Percentiles rank a stretch among this genome's conserved stretches.
These are phyloP conservation scores for Fraxinus greggii DNA, from an alignment of 305 asterid genomes.

Conservation along the genomic window DNA sequence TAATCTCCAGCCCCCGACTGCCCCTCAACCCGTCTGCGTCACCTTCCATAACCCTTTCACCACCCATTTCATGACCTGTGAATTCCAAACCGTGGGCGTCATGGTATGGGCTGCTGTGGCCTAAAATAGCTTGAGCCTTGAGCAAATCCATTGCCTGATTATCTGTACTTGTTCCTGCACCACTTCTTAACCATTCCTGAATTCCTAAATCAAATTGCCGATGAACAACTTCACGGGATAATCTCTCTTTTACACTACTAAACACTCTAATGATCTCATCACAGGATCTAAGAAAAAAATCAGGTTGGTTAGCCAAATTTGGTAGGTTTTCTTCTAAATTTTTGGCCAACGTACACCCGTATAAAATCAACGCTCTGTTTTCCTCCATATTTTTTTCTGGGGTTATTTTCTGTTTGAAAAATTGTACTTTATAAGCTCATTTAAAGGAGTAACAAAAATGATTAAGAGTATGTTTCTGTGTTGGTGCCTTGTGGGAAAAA, in stretches of 20 bases:
- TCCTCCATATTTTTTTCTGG: constrained; percentile 47
- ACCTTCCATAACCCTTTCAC: constrained; percentile 15
- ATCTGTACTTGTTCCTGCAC: constrained; percentile 13
- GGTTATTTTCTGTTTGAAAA: neutral
- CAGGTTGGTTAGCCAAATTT: constrained; percentile 40
- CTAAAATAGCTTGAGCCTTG: constrained; percentile 20
- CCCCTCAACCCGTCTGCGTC: neutral
- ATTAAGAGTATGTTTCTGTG: constrained; percentile 31
- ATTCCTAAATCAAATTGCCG: constrained; percentile 22
- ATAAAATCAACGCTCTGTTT: constrained; percentile 26
- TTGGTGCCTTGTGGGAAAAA: constrained; percentile 38
- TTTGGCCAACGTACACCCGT: constrained; percentile 56
- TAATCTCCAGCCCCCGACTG: neutral
- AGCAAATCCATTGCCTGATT: constrained; percentile 34
- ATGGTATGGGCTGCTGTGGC: neutral
- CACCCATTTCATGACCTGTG: constrained; percentile 7
- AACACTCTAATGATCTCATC: constrained; percentile 57
- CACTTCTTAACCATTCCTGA: constrained; percentile 46
- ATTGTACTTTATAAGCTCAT: neutral
- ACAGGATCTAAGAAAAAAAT: constrained; percentile 31
- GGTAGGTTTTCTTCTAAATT: constrained; percentile 50
- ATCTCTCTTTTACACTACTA: constrained; percentile 37
- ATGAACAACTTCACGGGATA: constrained; percentile 2
- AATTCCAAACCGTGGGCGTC: constrained; percentile 24
- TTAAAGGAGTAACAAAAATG: constrained; percentile 11